A percentile compares a stretch with the other conserved stretches of the same genome.
These are phyloP conservation scores for Collybia mongolica DNA, from an alignment of 768 basidiomycete genomes.

Conservation along the genomic window DNA sequence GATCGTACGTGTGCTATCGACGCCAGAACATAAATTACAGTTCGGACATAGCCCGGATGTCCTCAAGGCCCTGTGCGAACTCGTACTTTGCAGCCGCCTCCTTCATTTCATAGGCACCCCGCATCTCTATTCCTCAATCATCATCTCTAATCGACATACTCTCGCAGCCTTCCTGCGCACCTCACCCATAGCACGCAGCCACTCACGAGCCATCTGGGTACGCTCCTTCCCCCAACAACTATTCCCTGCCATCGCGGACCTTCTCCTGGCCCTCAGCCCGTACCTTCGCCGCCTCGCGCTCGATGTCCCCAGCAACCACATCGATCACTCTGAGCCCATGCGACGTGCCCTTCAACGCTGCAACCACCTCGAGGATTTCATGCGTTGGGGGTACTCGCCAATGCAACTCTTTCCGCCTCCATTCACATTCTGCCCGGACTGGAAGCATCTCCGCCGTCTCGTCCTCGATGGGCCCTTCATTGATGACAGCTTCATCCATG, in stretches of 20 bases:
- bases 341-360: conserved; percentile 8
- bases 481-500: conserved; percentile 8
- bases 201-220: conserved; percentile 9
- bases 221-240: conserved; percentile 3
- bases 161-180: conserved; percentile 6
- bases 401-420: conserved; percentile 9
- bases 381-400: conserved; percentile 11
- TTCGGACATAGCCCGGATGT: conserved; percentile 12
- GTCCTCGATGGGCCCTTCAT: conserved; percentile 11
- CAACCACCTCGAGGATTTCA: conserved; percentile 11
- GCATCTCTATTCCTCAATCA: conserved; percentile 11
- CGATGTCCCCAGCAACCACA: conserved; percentile 7
- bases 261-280: conserved; percentile 8
- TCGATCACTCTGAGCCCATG: conserved; percentile 4
- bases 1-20: conserved; percentile 7
- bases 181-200: conserved; percentile 1
- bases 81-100: conserved; percentile 7
- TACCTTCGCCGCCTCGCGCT: conserved; percentile 11
- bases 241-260: conserved; percentile 5
- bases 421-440: conserved; percentile 7
- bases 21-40: conserved; percentile 5
- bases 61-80: conserved; percentile 7
- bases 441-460: conserved; percentile 11
- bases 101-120: conserved; percentile 6
- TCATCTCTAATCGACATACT: conserved; percentile 7